phyloP scores from a whole-genome alignment of 2,329 filamentous ascomycete genomes.

The Salinomyces thailandicus region DNA sequence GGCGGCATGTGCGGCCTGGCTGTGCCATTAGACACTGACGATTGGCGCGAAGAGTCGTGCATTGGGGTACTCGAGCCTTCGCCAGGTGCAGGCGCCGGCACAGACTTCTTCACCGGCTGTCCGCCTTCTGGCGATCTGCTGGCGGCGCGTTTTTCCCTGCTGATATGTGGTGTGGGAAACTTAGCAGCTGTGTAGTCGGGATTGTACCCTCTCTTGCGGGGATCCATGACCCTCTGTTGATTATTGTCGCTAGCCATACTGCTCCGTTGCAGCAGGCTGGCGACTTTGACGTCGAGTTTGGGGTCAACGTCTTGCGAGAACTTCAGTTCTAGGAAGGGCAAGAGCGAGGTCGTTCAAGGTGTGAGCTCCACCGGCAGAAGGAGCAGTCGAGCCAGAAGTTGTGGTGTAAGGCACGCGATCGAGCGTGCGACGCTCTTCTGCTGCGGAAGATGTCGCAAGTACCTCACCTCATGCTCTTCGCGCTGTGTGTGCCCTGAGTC shows the following conservation, averaged over 20 bases:
- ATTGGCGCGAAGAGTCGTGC: neutral
- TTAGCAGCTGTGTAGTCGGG: neutral
- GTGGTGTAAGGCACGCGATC: no score
- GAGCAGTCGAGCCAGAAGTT: no score
- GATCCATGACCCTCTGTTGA: slow-evolving; percentile 3
- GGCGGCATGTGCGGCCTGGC: neutral
- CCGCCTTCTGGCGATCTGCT: slow-evolving; percentile 7
- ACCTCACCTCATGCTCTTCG: no score
- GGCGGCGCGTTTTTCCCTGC: slow-evolving; percentile 7
- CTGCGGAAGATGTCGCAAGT: no score
- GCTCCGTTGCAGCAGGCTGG: no score
- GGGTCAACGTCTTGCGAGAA: no score
- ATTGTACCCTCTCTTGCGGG: slow-evolving; percentile 2
- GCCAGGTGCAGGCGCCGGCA: neutral
- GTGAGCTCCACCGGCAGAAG: neutral
- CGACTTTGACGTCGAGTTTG: no score
- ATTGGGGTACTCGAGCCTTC: slow-evolving; percentile 2
- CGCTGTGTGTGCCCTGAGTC: no score
- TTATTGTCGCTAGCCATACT: neutral
- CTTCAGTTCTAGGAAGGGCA: no score
- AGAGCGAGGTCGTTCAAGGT: neutral
- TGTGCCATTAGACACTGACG: neutral
- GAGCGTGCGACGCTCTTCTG: no score
- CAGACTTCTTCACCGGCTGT: slow-evolving; percentile 3
- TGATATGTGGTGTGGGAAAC: no score